These are phyloP conservation scores for Lasiosphaeria hispida DNA, from an alignment of 495 filamentous ascomycete genomes.

Conservation along the genomic window DNA sequence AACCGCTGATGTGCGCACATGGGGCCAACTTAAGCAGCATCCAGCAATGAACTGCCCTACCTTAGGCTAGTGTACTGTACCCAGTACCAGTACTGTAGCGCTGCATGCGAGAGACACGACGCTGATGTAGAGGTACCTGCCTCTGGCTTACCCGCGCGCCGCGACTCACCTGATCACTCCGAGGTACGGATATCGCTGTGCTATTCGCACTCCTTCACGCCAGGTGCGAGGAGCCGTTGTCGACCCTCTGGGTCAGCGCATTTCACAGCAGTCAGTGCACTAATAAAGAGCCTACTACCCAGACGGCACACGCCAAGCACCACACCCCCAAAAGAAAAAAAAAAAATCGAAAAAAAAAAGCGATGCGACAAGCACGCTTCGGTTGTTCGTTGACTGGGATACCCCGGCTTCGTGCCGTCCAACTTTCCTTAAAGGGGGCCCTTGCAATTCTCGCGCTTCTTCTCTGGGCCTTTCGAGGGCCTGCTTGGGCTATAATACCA, in stretches of 20 bases:
- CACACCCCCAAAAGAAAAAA: constrained; percentile 16
- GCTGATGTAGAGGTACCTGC: neutral
- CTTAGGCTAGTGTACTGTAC: constrained; percentile 18
- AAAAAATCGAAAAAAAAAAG: neutral
- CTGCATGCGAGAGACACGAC: neutral
- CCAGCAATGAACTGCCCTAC: neutral
- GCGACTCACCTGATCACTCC: neutral
- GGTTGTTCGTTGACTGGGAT: constrained; percentile 16
- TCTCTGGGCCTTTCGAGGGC: constrained; percentile 18
- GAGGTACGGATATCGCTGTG: neutral
- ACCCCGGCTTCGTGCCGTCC: constrained; percentile 27
- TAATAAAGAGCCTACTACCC: neutral
- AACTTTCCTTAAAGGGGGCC: constrained; percentile 28
- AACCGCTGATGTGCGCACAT: neutral
- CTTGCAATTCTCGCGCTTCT: constrained; percentile 23
- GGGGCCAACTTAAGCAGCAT: neutral
- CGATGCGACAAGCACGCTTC: constrained; percentile 10
- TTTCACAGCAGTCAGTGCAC: neutral
- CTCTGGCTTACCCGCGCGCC: neutral
- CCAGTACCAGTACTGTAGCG: constrained; percentile 1
- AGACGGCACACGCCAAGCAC: constrained; percentile 4
- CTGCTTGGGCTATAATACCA: constrained; percentile 27
- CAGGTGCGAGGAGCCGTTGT: no score
- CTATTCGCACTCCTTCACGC: constrained; percentile 1
- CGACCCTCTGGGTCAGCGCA: no score